Evolutionary conservation across 2,329 filamentous ascomycete species (phyloP).

Genomic region (Hymenoscyphus occultus): DNA sequence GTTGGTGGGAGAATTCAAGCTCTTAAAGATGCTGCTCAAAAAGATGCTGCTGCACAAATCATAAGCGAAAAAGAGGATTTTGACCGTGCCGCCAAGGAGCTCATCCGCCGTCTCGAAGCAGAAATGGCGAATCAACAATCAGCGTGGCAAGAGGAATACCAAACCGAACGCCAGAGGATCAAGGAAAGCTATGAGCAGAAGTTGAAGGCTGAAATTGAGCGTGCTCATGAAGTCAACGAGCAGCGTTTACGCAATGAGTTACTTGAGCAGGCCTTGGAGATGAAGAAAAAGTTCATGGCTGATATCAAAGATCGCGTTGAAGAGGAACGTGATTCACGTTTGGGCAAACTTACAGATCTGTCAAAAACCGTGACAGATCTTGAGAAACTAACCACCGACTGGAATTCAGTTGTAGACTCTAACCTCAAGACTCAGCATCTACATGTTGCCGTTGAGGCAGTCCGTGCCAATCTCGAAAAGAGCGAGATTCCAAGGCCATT

Average conservation of each 20-base stretch:
- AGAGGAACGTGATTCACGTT: constrained; percentile 78
- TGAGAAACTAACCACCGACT: constrained; percentile 81
- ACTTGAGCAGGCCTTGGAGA: constrained; percentile 81
- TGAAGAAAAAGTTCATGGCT: constrained; percentile 80
- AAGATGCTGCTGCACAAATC: constrained; percentile 68
- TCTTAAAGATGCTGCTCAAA: constrained; percentile 69
- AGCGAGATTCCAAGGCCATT: constrained; percentile 77
- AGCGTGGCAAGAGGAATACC: constrained; percentile 84
- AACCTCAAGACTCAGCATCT: constrained; percentile 95
- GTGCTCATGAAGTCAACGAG: constrained; percentile 76
- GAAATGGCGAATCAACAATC: constrained; percentile 79
- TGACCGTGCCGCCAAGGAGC: constrained; percentile 79
- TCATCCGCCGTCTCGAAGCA: constrained; percentile 83
- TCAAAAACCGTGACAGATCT: constrained; percentile 75
- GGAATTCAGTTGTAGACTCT: constrained; percentile 85
- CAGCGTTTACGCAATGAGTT: constrained; percentile 81
- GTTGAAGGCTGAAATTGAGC: constrained; percentile 73
- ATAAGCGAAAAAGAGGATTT: constrained; percentile 66
- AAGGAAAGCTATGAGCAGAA: constrained; percentile 76
- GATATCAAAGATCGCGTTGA: constrained; percentile 82
- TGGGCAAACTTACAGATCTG: constrained; percentile 81
- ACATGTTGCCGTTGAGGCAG: constrained; percentile 91
- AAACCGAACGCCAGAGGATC: constrained; percentile 78
- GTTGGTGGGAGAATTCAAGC: constrained; percentile 75
- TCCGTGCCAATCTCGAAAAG: constrained; percentile 77